Base-by-base conservation (phyloP, 2,329 filamentous ascomycete species). In the Penicillium sclerotigenum region DNA sequence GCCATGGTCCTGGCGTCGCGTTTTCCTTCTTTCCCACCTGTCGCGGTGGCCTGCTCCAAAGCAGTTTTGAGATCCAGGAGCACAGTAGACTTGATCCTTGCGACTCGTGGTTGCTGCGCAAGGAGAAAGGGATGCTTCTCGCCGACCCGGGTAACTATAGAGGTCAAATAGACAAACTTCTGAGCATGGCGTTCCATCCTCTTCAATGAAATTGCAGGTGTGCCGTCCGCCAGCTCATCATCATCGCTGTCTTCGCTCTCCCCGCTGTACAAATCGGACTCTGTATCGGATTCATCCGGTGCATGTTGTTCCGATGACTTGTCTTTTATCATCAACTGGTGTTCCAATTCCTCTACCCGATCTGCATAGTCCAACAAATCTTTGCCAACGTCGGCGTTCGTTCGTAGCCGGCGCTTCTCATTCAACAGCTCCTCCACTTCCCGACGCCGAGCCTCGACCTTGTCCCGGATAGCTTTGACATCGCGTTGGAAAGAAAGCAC, bases 401-500 rank as follows among this genome's bases (percentile, higher is more conserved):
- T 74, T 56, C 85, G 80, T 5, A 92, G 81, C n/a, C 68, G 75
- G 59, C 80, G 82, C 68, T 92, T 83, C 72, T 95, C 86, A n/a
- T 77, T 72, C 53, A 90, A 79, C 49, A 91, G 73, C 4, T 69
- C 73, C 36, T 79, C 78, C 1, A 91, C 83, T 64, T 93, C 87
- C 20, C 74, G 73, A 24, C 83, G 84, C 59, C 87, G 81, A 56
- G 82, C 80, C 8, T 79, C 77, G 0, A 97, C 89, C 18, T 81
- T 82, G 10, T 76, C 78, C 68, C 85, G 86, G 47, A 97, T 81
- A 47, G 87, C 86, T 61, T 90, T 87, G 0, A 97, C 84, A 49
- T 94, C 91, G 60, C 92, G 83, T 58, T 87, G 82, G 67, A 99
- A 97, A 0, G 91, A 91, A 58, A 97, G 73, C 53, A 99, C 75